Evolutionary conservation across 148 eudicot genomes (phyloP).

Genomic region (Chenopodium formosanum): DNA sequence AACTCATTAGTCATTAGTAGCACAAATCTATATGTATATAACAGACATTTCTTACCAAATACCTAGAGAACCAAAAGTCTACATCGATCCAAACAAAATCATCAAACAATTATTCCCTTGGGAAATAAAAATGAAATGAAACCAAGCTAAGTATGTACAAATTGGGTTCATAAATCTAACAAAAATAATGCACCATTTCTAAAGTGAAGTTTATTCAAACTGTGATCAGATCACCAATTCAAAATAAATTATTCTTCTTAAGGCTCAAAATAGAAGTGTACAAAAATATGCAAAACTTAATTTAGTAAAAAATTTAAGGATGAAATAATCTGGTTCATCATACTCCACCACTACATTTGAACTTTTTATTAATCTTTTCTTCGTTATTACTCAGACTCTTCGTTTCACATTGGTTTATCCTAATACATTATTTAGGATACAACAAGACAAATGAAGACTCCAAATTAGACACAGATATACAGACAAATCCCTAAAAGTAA

Average conservation of each 20-base stretch:
- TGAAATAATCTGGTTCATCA: neutral
- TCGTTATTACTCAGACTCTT: neutral
- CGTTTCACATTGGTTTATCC: neutral
- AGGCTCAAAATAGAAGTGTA: neutral
- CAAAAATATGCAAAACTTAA: neutral
- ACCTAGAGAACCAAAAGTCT: constrained; percentile 40
- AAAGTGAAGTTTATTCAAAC: neutral
- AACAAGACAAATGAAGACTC: constrained; percentile 1
- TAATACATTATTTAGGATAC: neutral
- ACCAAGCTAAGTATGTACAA: constrained; percentile 7
- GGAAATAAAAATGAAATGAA: constrained; percentile 21
- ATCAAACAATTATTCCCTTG: constrained; percentile 45
- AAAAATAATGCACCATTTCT: constrained; percentile 1
- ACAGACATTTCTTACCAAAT: constrained; percentile 44
- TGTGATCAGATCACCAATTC: neutral
- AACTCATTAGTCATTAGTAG: constrained; percentile 14
- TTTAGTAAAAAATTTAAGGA: neutral
- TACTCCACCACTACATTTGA: neutral
- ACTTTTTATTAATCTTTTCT: neutral
- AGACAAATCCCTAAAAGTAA: neutral
- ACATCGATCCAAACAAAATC: constrained; percentile 27
- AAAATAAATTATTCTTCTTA: no score
- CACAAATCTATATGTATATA: constrained; percentile 37
- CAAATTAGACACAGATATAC: neutral
- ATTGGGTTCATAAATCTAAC: neutral